Base-by-base conservation (phyloP, 306 rosid species). In the Fragaria iinumae region DNA sequence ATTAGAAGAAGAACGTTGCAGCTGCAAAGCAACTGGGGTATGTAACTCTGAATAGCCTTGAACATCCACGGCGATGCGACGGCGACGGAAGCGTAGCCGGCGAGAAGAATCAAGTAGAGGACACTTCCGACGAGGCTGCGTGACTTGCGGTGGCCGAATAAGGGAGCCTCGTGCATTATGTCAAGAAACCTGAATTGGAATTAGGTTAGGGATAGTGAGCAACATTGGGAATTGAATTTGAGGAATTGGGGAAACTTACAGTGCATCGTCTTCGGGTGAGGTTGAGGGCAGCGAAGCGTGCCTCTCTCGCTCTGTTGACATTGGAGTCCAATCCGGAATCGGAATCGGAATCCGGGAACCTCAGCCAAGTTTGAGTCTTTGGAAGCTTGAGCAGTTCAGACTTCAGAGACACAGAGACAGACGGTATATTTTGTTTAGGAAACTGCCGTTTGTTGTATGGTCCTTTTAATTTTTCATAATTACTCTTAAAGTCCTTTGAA, bases 151-250 rank as follows among this genome's bases (percentile, higher is more conserved):
- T 96, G 96, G 66, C 98, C 98, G 27, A 96, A 90, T 16, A 92
- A 77, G 16, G 99, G 98, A 82, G 99, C 96, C 80, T 96, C 99
- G 34, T 96, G 98, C 67, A 96, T 84, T 82, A 96, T 96, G 77
- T 96, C 98, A 17, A 96, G 87, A 84, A 96, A 96, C 83, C 99
- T 96, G 29, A 73, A 82, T 14, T 1, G 44, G 48, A 60, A 72
- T 62, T 69, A 38, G 69, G 14, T 17, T 17, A 29, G 69, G 6
- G 65, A 18, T 16, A 53, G 8, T 6, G 60, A 62, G 41, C 13
- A n/a, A 56, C 67, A 73, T 73, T 65, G 45, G 41, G 18, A 63
- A 12, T 60, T 2, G 38, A 9, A 65, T 16, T 38, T 4, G 70
- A 25, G 11, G 2, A 18, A 38, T 7, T 18, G 70, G 70, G 8